Percentiles rank a stretch among this genome's conserved stretches.
Conservation (phyloP, 176 grass and related monocot species). For the Saccharum spontaneum region DNA sequence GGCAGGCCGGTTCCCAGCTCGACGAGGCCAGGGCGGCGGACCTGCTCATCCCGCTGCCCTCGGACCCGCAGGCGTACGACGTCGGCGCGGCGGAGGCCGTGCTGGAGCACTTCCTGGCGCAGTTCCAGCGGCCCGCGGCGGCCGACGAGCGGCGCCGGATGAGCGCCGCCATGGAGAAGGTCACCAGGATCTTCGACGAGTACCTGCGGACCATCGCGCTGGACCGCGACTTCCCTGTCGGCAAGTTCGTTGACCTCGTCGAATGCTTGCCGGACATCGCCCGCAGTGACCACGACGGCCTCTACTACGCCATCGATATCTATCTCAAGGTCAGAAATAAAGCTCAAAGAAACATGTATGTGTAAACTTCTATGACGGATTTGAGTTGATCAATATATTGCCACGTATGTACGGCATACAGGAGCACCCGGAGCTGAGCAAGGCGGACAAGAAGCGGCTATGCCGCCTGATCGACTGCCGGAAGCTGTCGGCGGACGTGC, state of each 20-base stretch:
- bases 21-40: slow-evolving; percentile 62
- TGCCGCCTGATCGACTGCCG: slow-evolving; percentile 87
- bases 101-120: slow-evolving; percentile 64
- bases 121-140: slow-evolving; percentile 44
- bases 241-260: slow-evolving; percentile 68
- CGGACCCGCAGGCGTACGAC: slow-evolving; percentile 53
- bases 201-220: slow-evolving; percentile 65
- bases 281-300: slow-evolving; percentile 59
- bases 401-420: neutral
- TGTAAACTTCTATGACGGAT: neutral
- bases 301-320: slow-evolving; percentile 82
- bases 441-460: slow-evolving; percentile 76
- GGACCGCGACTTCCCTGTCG: slow-evolving; percentile 47
- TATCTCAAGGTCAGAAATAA: slow-evolving; percentile 68
- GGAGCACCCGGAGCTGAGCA: slow-evolving; percentile 83
- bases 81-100: slow-evolving; percentile 70
- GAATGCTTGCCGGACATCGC: slow-evolving; percentile 74
- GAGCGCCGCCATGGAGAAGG: slow-evolving; percentile 57
- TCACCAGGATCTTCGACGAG: slow-evolving; percentile 60
- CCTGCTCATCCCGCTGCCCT: slow-evolving; percentile 66
- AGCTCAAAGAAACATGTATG: neutral
- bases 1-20: slow-evolving; percentile 64
- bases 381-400: neutral
- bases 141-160: slow-evolving; percentile 49
- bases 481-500: slow-evolving; percentile 67